Evolutionary conservation across 1,284 basidiomycete species (phyloP).

Genomic region (Coriolopsis trogii): DNA sequence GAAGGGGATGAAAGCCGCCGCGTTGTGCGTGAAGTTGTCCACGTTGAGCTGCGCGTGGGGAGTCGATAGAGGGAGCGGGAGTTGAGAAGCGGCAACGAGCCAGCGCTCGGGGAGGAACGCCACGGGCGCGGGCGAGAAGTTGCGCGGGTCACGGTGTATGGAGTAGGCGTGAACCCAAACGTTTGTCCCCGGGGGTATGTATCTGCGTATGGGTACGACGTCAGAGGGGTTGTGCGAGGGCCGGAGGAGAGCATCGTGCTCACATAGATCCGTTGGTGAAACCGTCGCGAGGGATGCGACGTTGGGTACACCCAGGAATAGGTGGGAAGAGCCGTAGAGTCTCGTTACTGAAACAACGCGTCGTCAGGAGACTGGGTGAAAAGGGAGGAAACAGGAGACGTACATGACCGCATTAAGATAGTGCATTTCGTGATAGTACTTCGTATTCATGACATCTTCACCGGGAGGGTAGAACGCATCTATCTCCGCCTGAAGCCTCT

Average conservation of each 20-base stretch:
- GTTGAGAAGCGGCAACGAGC: conserved; percentile 22
- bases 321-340: conserved; percentile 57
- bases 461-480: conserved; percentile 31
- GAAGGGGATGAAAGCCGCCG: conserved; percentile 34
- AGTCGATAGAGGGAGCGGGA: not conserved
- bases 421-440: conserved; percentile 29
- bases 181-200: conserved; percentile 31
- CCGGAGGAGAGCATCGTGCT: conserved; percentile 4
- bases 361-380: not conserved
- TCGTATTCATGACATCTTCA: conserved; percentile 28
- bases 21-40: conserved; percentile 20
- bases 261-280: conserved; percentile 29
- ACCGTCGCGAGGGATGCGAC: conserved; percentile 36
- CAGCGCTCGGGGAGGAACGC: conserved; percentile 37
- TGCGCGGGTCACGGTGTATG: conserved; percentile 35
- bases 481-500: conserved; percentile 30
- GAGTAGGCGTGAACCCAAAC: conserved; percentile 29
- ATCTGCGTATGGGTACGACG: conserved; percentile 10
- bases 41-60: not conserved
- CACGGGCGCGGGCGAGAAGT: conserved; percentile 35
- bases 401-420: conserved; percentile 38
- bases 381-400: conserved; percentile 4
- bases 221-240: not conserved
- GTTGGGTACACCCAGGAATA: conserved; percentile 52
- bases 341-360: conserved; percentile 52